phyloP scores from a whole-genome alignment of 2,329 filamentous ascomycete genomes.

The Talaromyces sp. region DNA sequence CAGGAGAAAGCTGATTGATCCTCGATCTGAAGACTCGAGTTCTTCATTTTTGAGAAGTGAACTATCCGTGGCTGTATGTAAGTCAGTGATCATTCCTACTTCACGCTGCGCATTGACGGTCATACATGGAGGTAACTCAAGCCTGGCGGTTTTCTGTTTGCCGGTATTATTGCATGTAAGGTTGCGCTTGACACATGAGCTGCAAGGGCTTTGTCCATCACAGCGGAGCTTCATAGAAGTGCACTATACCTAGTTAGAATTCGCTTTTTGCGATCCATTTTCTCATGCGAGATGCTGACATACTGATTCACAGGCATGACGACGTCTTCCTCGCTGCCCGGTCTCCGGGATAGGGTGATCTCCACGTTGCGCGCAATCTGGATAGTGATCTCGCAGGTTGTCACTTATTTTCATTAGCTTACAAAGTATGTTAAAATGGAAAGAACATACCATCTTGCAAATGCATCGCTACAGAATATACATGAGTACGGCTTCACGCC shows the following conservation, averaged over 20 bases:
- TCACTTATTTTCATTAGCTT: conserved; percentile 32
- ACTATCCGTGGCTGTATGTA: conserved; percentile 15
- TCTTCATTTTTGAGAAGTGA: conserved; percentile 27
- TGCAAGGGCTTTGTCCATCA: conserved; percentile 44
- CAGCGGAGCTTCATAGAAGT: conserved; percentile 48
- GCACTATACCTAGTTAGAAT: conserved; percentile 31
- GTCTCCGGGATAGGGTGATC: conserved; percentile 44
- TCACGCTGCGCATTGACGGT: too few species aligned
- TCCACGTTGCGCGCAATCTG: conserved; percentile 41
- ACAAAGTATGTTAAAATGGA: not conserved
- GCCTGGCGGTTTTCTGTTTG: conserved; percentile 20
- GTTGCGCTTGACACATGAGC: conserved; percentile 43
- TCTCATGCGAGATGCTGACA: conserved; percentile 18
- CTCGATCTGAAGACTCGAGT: conserved; percentile 38
- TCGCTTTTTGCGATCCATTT: not conserved
- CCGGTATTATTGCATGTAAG: conserved; percentile 39
- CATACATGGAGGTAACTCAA: conserved; percentile 23
- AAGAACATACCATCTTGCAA: conserved; percentile 42
- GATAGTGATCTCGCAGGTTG: conserved; percentile 47
- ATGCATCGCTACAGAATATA: conserved; percentile 44
- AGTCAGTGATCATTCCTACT: not conserved
- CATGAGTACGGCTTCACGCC: conserved; percentile 48
- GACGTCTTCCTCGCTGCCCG: conserved; percentile 44
- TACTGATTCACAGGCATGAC: conserved; percentile 48
- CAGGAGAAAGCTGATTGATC: conserved; percentile 47